Evolutionary conservation across 495 filamentous ascomycete genomes (phyloP), one percentile per base, ranked within the genome.

Genomic region (Coniosporium apollinis): DNA sequence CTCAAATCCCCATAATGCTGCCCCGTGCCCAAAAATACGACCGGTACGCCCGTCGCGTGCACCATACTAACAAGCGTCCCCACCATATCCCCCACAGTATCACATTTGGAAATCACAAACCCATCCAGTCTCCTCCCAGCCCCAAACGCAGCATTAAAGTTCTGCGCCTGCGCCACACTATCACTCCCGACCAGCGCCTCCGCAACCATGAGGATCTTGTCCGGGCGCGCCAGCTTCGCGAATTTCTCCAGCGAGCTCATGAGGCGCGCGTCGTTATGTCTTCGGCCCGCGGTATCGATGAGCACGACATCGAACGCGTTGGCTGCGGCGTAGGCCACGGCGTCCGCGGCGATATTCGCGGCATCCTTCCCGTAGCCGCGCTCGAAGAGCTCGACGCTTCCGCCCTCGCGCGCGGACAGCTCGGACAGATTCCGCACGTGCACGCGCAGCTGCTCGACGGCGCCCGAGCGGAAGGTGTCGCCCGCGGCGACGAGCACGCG

Each of bases 131-230:
- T 70, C 43, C 84, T 67, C 19, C 72, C 80, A 2, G 69, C 63
- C 4, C 87, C 89, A 62, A 97, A 97, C 2, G 80, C 79, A 17
- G 74, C 70, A 49, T 94, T 94, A 64, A 97, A 97, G 48, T 93
- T 93, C 35, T 86, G 65, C 4, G 91, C 89, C 62, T 97, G 89
- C 39, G 81, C 79, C 25, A 97, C 91, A 14, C 79, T 82, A 54
- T 97, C 91, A 6, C 79, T 87, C 16, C 89, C 89, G 2, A 96
- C 91, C 5, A 97, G 67, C 15, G 89, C 89, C 69, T 97, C 89
- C 39, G 85, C 89, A 51, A 97, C 89, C 89, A 97, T 96, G 48
- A 97, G 69, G 40, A 96, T 94, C 66, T 97, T 96, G 54, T 97
- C 86, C 2, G 91, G 91, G 34, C 83, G 67, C 5, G 89, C 89